Conservation (phyloP, 345 rosid species). For the Rhodamnia argentea region DNA sequence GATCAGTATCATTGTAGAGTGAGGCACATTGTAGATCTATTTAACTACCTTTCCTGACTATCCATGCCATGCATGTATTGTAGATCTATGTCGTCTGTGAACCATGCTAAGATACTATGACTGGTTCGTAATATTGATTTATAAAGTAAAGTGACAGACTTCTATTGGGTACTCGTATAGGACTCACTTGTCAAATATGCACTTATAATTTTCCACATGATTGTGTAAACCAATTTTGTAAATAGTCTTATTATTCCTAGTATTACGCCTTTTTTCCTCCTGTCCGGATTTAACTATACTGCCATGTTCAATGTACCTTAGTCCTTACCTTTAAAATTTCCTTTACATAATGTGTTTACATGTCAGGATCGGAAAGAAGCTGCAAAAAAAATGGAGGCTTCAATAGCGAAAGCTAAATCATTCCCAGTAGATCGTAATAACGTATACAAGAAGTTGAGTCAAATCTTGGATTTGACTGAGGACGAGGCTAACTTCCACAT, state of each 20-base stretch:
- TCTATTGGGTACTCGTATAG: neutral
- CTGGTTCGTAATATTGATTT: neutral
- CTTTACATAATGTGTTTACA: constrained; percentile 7
- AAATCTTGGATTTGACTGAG: constrained; percentile 77
- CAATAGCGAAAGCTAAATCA: constrained; percentile 59
- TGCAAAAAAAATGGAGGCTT: constrained; percentile 60
- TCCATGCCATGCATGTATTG: neutral
- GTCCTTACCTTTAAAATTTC: neutral
- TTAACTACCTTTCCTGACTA: neutral
- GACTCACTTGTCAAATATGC: neutral
- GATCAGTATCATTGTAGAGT: neutral
- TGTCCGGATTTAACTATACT: neutral
- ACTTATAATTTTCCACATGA: neutral
- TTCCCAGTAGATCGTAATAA: constrained; percentile 71
- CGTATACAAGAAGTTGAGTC: constrained; percentile 88
- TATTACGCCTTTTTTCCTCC: neutral
- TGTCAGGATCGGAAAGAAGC: constrained; percentile 56
- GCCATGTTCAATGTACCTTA: neutral
- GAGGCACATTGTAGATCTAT: neutral
- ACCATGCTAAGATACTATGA: neutral
- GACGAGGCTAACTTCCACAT: constrained; percentile 75
- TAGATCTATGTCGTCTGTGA: neutral
- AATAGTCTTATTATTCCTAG: neutral
- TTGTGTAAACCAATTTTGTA: neutral
- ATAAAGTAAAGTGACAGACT: neutral